These are phyloP conservation scores for Ophiosphaerella korrae DNA, from an alignment of 2,329 filamentous ascomycete species.

Conservation along the genomic window DNA sequence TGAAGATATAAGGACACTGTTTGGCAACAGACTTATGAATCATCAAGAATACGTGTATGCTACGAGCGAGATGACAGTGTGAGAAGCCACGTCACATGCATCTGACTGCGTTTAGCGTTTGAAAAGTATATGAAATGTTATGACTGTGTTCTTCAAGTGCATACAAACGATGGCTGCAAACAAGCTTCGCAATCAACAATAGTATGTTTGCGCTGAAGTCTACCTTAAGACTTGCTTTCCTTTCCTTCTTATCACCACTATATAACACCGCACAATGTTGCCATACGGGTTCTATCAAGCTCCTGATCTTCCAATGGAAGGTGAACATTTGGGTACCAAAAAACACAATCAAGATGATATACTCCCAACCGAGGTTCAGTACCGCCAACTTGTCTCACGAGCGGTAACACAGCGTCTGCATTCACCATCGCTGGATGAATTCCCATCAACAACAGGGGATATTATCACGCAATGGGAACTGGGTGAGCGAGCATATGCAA, in stretches of 20 bases:
- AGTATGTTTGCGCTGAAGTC: too few relatives aligned
- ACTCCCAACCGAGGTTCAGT: conserved; percentile 1
- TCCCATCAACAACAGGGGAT: not conserved
- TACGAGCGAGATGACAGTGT: not conserved
- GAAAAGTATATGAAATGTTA: too few relatives aligned
- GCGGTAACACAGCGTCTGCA: conserved; percentile 21
- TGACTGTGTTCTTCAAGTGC: too few relatives aligned
- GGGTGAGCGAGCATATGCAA: not conserved
- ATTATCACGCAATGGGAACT: conserved; percentile 1
- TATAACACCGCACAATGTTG: too few relatives aligned
- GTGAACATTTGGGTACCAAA: too few relatives aligned
- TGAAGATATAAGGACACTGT: conserved; percentile 6
- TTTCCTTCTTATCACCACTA: too few relatives aligned
- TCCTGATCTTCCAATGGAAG: not conserved
- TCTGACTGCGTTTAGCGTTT: too few relatives aligned
- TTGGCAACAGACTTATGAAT: not conserved
- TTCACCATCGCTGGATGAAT: conserved; percentile 1
- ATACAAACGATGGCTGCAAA: too few relatives aligned
- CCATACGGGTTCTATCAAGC: not conserved
- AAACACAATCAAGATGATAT: not conserved
- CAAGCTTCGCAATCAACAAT: too few relatives aligned
- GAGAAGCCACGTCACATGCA: too few relatives aligned
- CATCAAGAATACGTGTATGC: not conserved
- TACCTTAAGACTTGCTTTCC: too few relatives aligned
- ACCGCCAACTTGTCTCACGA: conserved; percentile 24